Evolutionary conservation across 2,329 filamentous ascomycete species (phyloP), one percentile per base, ranked within the genome.

Genomic region (Trichoderma koningii): DNA sequence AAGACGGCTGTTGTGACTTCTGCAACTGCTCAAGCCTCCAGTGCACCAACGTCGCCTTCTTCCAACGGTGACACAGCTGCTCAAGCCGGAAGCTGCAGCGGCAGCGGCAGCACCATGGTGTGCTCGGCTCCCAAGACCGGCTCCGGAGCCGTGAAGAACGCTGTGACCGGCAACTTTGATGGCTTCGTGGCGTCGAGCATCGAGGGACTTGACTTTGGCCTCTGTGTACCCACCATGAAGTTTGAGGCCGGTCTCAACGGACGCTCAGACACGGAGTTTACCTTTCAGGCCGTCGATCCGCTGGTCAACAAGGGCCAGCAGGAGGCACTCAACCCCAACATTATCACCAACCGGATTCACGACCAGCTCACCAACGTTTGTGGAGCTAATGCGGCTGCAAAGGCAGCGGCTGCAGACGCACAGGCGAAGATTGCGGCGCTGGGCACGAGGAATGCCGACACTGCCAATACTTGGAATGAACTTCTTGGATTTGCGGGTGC

Each of bases 301-400:
- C 57, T 61, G 7, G 57, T 61, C 34, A 61, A 61, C 57, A 61
- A 61, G 23, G 57, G 57, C 6, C 57, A 61, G 5, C 15, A 61
- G 12, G 57, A 61, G 34, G 57, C 57, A 3, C 57, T 61, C 30
- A 61, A 61, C 47, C 57, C 57, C 30, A 61, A 61, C 34, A 61
- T 61, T 47, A 61, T 61, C 47, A 61, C 57, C 30, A 61, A 61
- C 45, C 45, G 57, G 7, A 61, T 61, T 30, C 57, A 61, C 34
- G 57, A 61, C 34, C 57, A 61, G 21, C 47, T 61, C 7, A 61
- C 57, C 30, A 61, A 61, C 21, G 57, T 61, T 5, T 61, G 57
- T 28, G 57, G 57, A 51, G 57, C 57, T 7, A 61, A 61, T n/a
- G 57, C 57, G 28, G 57, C 57, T 21, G 57, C 57, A 21, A 61